Percentiles rank a stretch among this genome's conserved stretches.
Conservation (phyloP, 768 basidiomycete species). For the Mycena rebaudengoi region DNA sequence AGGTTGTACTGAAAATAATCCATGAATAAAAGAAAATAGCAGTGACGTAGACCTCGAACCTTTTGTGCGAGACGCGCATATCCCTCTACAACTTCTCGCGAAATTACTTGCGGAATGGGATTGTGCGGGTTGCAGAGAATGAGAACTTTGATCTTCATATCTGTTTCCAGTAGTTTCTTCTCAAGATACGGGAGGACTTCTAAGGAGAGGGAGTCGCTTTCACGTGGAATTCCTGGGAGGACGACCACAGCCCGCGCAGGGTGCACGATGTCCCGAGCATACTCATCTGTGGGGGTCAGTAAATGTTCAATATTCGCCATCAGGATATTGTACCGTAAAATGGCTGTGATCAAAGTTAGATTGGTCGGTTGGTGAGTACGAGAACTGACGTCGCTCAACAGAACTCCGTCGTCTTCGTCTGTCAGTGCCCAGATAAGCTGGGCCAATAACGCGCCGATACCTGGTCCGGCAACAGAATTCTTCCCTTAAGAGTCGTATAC, state of each 20-base stretch:
- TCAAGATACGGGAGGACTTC: slow-evolving; percentile 30
- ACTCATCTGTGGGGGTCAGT: slow-evolving; percentile 6
- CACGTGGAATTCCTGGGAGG: slow-evolving; percentile 8
- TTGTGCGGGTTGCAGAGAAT: slow-evolving; percentile 42
- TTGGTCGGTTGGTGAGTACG: background rate
- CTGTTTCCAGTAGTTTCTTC: slow-evolving; percentile 23
- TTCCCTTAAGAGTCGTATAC: background rate
- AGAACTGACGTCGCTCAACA: slow-evolving; percentile 6
- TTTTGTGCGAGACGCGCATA: slow-evolving; percentile 27
- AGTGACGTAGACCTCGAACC: background rate
- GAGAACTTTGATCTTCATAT: slow-evolving; percentile 32
- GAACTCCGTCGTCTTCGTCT: slow-evolving; percentile 18
- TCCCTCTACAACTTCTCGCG: slow-evolving; percentile 28
- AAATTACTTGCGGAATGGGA: slow-evolving; percentile 33
- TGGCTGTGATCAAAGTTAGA: slow-evolving; percentile 6
- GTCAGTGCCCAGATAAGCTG: slow-evolving; percentile 23
- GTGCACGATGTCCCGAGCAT: slow-evolving; percentile 23
- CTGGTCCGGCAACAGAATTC: slow-evolving; percentile 22
- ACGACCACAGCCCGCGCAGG: slow-evolving; percentile 11
- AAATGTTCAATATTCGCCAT: background rate
- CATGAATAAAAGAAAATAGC: background rate
- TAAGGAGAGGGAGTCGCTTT: slow-evolving; percentile 14
- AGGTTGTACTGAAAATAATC: slow-evolving; percentile 29
- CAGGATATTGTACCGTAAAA: slow-evolving; percentile 26
- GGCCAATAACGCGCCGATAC: slow-evolving; percentile 21